Conservation (phyloP, 306 rosid species). For the Dryas octopetala region DNA sequence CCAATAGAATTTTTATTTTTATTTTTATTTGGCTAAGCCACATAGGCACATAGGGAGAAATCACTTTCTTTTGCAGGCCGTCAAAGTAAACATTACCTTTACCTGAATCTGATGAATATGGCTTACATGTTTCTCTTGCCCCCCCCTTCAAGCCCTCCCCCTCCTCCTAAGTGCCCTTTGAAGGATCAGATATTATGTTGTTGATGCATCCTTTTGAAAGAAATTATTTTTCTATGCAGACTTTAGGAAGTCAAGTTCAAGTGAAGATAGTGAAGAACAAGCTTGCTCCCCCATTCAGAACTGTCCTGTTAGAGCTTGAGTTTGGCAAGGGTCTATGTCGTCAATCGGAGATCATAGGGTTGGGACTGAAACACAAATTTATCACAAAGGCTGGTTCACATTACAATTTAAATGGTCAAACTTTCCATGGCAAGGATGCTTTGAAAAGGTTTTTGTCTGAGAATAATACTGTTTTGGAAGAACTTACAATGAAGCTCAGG, state of each 20-base stretch:
- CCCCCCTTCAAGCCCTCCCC: too few relatives aligned
- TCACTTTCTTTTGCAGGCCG: too few relatives aligned
- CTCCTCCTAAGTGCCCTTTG: not conserved
- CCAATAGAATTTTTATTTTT: too few relatives aligned
- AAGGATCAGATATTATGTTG: slow-evolving; percentile 3
- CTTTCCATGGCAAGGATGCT: slow-evolving; percentile 65
- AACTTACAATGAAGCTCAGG: slow-evolving; percentile 53
- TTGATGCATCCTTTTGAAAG: slow-evolving; percentile 11
- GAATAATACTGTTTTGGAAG: slow-evolving; percentile 49
- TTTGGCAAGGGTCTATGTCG: slow-evolving; percentile 84
- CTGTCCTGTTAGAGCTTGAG: slow-evolving; percentile 79
- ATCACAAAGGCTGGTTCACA: slow-evolving; percentile 47
- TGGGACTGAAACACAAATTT: slow-evolving; percentile 64
- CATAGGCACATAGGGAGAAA: too few relatives aligned
- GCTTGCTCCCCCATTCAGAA: slow-evolving; percentile 89
- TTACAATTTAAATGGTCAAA: slow-evolving; percentile 46
- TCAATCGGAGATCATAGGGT: slow-evolving; percentile 59
- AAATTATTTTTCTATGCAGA: slow-evolving; percentile 40
- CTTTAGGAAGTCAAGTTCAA: slow-evolving; percentile 69
- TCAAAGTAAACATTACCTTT: too few relatives aligned
- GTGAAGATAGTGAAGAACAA: slow-evolving; percentile 96
- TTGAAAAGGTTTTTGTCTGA: slow-evolving; percentile 58
- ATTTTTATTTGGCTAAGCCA: too few relatives aligned
- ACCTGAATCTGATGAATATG: not conserved
- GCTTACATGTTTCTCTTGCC: not conserved